phyloP scores from a whole-genome alignment of 331 rosid genomes.

The Acacia pycnantha region DNA sequence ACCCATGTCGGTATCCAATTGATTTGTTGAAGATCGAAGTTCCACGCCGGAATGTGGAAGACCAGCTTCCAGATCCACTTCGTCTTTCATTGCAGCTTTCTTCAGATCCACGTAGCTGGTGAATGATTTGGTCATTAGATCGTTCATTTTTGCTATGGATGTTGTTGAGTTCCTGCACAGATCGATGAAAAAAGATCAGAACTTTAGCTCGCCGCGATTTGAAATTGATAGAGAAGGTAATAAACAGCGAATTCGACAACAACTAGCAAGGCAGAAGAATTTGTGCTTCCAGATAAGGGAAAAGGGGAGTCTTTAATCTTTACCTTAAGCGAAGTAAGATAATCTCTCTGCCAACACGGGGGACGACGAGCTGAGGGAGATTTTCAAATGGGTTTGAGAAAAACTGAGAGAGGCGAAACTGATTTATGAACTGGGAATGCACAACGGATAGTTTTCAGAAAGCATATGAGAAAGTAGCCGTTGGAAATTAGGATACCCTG shows the following conservation, averaged over 20 bases:
- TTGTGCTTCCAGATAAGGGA: background rate
- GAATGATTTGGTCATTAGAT: slow-evolving; percentile 90
- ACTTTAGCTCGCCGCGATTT: background rate
- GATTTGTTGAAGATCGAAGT: slow-evolving; percentile 39
- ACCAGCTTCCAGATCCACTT: slow-evolving; percentile 74
- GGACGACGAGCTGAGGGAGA: background rate
- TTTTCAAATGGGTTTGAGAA: background rate
- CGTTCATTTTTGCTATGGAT: slow-evolving; percentile 52
- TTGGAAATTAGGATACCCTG: background rate
- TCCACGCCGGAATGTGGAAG: slow-evolving; percentile 30
- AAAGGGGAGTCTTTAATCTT: background rate
- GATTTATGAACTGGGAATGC: slow-evolving; percentile 32
- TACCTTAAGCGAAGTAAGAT: background rate
- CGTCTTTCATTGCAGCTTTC: slow-evolving; percentile 86
- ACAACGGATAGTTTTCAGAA: slow-evolving; percentile 41
- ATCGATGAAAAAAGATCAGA: background rate
- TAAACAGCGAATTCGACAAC: background rate
- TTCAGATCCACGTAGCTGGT: slow-evolving; percentile 80
- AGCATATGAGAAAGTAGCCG: slow-evolving; percentile 31
- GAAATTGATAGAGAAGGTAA: background rate
- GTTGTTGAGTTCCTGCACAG: slow-evolving; percentile 8
- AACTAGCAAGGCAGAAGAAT: background rate
- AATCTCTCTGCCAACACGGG: background rate
- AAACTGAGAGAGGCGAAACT: background rate
- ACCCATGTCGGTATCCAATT: slow-evolving; percentile 58